A percentile compares a stretch with the other conserved stretches of the same genome.
Conservation (phyloP, 202 grass and related monocot species). For the Bolboschoenoplectus hybrid region DNA sequence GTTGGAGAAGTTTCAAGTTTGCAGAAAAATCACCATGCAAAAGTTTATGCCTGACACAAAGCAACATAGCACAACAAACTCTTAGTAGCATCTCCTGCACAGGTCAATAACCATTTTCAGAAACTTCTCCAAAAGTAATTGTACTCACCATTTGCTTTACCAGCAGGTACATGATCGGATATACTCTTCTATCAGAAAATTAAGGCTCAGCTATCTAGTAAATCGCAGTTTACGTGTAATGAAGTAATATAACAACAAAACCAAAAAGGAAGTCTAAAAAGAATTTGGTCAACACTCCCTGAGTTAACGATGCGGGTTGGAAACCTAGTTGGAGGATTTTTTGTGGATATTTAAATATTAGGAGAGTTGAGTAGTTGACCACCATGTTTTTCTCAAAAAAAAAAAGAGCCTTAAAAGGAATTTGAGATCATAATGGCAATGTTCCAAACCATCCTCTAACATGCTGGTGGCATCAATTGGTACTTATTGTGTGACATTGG, state of each 20-base stretch:
- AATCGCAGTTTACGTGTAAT: not conserved
- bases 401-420: not conserved
- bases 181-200: not conserved
- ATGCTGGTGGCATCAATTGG: not conserved
- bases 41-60: slow-evolving; percentile 64
- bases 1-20: slow-evolving; percentile 85
- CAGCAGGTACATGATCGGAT: not conserved
- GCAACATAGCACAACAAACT: slow-evolving; percentile 92
- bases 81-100: slow-evolving; percentile 81
- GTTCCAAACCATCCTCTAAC: not conserved
- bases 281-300: not conserved
- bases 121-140: slow-evolving; percentile 6
- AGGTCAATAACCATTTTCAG: slow-evolving; percentile 29
- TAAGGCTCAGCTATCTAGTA: not conserved
- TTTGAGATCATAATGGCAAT: not conserved
- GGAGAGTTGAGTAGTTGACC: no score
- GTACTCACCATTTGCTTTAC: slow-evolving; percentile 20
- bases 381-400: no score
- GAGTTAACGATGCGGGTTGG: no score
- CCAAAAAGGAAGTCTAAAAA: not conserved
- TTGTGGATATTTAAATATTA: no score
- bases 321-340: no score
- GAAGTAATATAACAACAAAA: not conserved
- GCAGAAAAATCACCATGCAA: slow-evolving; percentile 79
- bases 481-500: not conserved